Percentiles rank a stretch among this genome's conserved stretches.
These are phyloP conservation scores for Trichophyton benhamiae DNA, from an alignment of 2,329 filamentous ascomycete genomes.

Conservation along the genomic window DNA sequence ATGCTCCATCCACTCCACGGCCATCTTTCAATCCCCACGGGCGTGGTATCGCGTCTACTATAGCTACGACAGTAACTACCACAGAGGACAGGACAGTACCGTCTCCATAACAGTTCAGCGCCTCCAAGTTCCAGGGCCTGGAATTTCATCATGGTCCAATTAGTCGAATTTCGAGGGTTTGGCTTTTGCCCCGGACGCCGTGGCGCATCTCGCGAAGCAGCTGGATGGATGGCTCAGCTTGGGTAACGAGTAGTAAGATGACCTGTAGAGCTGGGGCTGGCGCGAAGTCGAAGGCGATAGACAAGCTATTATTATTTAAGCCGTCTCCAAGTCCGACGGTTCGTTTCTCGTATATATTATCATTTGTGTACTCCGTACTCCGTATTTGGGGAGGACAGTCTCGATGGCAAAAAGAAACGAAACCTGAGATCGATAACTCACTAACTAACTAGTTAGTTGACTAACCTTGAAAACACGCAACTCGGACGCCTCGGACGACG, in stretches of 20 bases:
- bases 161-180: neutral
- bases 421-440: neutral
- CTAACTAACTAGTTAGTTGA: neutral
- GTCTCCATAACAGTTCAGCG: neutral
- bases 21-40: neutral
- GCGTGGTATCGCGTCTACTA: neutral
- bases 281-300: neutral
- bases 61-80: neutral
- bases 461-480: neutral
- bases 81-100: neutral
- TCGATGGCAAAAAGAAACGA: neutral
- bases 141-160: neutral
- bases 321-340: neutral
- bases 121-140: neutral
- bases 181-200: neutral
- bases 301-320: neutral
- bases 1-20: neutral
- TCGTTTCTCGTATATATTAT: neutral
- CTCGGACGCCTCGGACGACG: neutral
- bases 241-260: neutral
- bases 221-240: neutral
- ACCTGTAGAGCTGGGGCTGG: neutral
- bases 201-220: neutral
- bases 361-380: neutral
- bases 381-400: neutral